Evolutionary conservation across 257 asterid genomes (phyloP), one percentile per base, ranked within the genome.

Genomic region (Capsicum baccatum): DNA sequence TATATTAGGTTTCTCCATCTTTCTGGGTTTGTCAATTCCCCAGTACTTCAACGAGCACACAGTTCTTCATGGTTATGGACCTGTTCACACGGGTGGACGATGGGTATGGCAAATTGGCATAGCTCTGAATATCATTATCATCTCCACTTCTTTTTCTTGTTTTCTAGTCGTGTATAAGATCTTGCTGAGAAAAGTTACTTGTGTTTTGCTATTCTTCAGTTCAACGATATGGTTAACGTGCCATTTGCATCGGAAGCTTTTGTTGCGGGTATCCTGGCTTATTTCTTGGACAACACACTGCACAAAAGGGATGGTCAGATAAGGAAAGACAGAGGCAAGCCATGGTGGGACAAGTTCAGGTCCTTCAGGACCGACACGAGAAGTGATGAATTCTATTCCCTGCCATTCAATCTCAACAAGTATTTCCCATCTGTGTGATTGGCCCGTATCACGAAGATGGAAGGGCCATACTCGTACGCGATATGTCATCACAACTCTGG

Each of bases 331-430:
- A 91, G 99, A 84, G 99, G 99, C 88, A 93, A 91, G 85, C 98
- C 94, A 52, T 95, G 98, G 98, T 95, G 99, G 99, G 99, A 94
- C 91, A 95, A 94, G 90, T 95, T 95, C 90, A 85, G 85, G 58
- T 89, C 96, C 0, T 95, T 87, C 91, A 93, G 89, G 86, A 89
- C 92, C 0, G 98, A 95, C 87, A 86, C 93, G 26, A 91, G 97
- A 86, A 95, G 97, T 35, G 98, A 95, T 87, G 99, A 95, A 67
- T 95, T 95, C 93, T 94, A 95, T 85, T 93, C 98, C 48, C 95
- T 95, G 4, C 99, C 99, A 39, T 95, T 95, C 92, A 89, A 94
- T 83, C 94, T 95, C 88, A 94, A 95, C 94, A 94, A 94, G 56
- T 94, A 94, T 82, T 95, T 95, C 95, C 99, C 99, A 3, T 94